Evolutionary conservation across 1,284 basidiomycete genomes (phyloP).

Genomic region (Ceratobasidium sp.): DNA sequence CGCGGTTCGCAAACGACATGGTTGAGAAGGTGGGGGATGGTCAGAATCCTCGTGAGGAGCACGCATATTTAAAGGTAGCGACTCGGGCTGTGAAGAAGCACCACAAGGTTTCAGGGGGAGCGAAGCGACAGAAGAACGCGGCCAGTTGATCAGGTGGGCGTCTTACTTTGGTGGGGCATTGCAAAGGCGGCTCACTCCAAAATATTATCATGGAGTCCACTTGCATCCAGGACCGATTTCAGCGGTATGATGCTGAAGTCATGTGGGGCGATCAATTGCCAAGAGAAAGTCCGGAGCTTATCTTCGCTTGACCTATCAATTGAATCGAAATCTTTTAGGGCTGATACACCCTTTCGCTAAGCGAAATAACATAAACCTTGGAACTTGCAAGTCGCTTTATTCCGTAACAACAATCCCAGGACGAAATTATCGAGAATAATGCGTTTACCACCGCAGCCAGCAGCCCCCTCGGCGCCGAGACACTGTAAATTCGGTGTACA

Average conservation of each 20-base stretch:
- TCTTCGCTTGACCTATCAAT: slow-evolving; percentile 2
- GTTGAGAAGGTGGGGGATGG: slow-evolving; percentile 19
- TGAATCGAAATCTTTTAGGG: slow-evolving; percentile 2
- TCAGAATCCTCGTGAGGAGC: slow-evolving; percentile 1
- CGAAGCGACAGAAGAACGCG: slow-evolving; percentile 38
- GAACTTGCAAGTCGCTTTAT: background rate
- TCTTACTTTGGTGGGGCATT: background rate
- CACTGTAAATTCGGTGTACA: background rate
- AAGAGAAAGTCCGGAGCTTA: slow-evolving; percentile 42
- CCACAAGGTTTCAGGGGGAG: slow-evolving; percentile 15
- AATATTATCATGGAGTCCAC: slow-evolving; percentile 1
- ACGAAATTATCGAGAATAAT: too few relatives aligned
- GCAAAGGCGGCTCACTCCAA: background rate
- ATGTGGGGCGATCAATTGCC: slow-evolving; percentile 37
- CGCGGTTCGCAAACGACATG: slow-evolving; percentile 37
- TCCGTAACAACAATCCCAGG: too few relatives aligned
- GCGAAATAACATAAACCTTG: slow-evolving; percentile 11
- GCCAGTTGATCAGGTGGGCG: background rate
- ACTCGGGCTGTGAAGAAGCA: slow-evolving; percentile 13
- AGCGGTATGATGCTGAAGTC: background rate
- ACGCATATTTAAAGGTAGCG: slow-evolving; percentile 11
- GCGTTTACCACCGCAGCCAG: too few relatives aligned
- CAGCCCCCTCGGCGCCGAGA: background rate
- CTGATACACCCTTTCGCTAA: slow-evolving; percentile 4
- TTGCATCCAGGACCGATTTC: background rate